Percentiles rank a stretch among this genome's conserved stretches.
phyloP scores from a whole-genome alignment of 2,329 filamentous ascomycete genomes.

The Phyllosticta capitalensis region DNA sequence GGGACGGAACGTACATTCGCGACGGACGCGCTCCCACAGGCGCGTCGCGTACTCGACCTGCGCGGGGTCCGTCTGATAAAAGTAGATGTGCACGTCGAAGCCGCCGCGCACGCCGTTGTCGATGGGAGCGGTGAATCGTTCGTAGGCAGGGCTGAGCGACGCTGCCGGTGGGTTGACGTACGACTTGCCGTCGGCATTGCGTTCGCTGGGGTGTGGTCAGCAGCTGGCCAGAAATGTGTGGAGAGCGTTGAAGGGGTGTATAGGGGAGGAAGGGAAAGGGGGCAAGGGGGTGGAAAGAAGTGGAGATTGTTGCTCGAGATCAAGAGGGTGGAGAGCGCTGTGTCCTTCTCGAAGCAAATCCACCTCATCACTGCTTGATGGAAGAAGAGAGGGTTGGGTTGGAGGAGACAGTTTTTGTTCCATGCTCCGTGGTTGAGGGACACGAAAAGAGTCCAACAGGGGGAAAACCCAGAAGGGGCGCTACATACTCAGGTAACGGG shows the following conservation, averaged over 20 bases:
- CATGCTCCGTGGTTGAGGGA: neutral
- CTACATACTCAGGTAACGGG: constrained; percentile 39
- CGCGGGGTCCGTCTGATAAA: constrained; percentile 51
- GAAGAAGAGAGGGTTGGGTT: neutral
- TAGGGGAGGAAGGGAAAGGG: neutral
- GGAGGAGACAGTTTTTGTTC: neutral
- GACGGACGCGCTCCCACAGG: constrained; percentile 67
- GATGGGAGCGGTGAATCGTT: constrained; percentile 58
- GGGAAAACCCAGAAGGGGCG: neutral
- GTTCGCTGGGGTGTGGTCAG: constrained; percentile 36
- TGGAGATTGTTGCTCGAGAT: too few species aligned
- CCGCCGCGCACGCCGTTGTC: constrained; percentile 57
- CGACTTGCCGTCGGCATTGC: constrained; percentile 66
- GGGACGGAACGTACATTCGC: constrained; percentile 54
- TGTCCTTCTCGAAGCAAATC: too few species aligned
- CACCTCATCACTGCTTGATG: too few species aligned
- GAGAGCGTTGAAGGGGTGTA: too few species aligned
- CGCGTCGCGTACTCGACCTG: constrained; percentile 60
- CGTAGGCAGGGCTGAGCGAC: constrained; percentile 58
- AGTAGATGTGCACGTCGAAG: constrained; percentile 85
- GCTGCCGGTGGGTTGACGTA: constrained; percentile 56
- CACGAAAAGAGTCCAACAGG: neutral
- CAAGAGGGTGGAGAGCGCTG: too few species aligned
- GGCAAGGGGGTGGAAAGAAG: neutral
- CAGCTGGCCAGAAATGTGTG: neutral